phyloP scores from a whole-genome alignment of 768 basidiomycete species.

The Suillus tomentosus region DNA sequence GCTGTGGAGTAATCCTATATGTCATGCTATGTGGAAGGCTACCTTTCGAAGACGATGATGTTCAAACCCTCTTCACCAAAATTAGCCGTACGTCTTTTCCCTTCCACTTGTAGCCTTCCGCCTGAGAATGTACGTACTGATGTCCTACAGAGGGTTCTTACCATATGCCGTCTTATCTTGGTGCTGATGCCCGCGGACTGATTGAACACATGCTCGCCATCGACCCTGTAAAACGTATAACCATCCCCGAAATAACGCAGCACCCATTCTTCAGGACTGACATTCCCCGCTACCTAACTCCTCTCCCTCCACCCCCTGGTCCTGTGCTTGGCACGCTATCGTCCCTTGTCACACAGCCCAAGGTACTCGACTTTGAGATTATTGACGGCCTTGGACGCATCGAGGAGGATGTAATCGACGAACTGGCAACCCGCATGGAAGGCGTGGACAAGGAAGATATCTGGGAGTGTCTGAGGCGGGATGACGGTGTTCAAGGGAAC shows the following conservation, averaged over 20 bases:
- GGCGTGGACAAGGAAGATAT: constrained; percentile 83
- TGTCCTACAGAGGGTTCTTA: constrained; percentile 79
- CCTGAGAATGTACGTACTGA: constrained; percentile 1
- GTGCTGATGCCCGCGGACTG: constrained; percentile 73
- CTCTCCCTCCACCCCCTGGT: constrained; percentile 76
- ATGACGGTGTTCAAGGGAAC: constrained; percentile 87
- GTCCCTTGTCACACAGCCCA: constrained; percentile 68
- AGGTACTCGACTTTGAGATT: constrained; percentile 73
- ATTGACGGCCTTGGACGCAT: constrained; percentile 93
- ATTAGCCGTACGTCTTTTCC: constrained; percentile 69
- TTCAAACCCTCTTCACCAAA: constrained; percentile 89
- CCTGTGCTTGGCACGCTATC: constrained; percentile 76
- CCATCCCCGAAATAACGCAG: constrained; percentile 85
- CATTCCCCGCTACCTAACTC: constrained; percentile 83
- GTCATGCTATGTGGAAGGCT: constrained; percentile 95
- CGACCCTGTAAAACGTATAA: constrained; percentile 94
- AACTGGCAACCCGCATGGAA: constrained; percentile 69
- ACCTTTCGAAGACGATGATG: constrained; percentile 97
- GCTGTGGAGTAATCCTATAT: constrained; percentile 97
- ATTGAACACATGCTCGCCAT: constrained; percentile 90
- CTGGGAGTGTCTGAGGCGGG: constrained; percentile 79
- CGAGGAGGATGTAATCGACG: constrained; percentile 88
- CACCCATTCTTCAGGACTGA: constrained; percentile 90
- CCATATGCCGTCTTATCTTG: constrained; percentile 81
- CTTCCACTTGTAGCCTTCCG: neutral